These are phyloP conservation scores for Trypanosoma caninum DNA, from an alignment of 208 protist species.

Conservation along the genomic window DNA sequence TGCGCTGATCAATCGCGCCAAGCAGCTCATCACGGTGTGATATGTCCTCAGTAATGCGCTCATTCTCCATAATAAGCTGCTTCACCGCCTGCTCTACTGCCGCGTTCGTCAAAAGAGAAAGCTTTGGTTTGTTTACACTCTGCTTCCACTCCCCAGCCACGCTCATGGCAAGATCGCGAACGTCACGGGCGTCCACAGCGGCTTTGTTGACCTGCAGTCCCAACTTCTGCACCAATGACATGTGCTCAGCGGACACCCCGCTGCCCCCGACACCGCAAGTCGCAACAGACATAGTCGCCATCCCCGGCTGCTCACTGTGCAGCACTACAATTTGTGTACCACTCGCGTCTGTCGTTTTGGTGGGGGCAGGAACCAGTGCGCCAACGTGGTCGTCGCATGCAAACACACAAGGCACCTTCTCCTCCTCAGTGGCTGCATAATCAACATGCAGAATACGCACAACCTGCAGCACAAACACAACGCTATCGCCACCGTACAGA, in stretches of 20 bases:
- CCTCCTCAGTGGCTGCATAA: background rate
- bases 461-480: constrained; percentile 51
- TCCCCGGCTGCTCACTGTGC: constrained; percentile 10
- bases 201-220: constrained; percentile 44
- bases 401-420: constrained; percentile 22
- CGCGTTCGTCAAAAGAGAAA: constrained; percentile 51
- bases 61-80: constrained; percentile 53
- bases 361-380: background rate
- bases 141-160: constrained; percentile 47
- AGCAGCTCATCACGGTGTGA: constrained; percentile 48
- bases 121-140: constrained; percentile 43
- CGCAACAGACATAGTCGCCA: background rate
- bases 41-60: constrained; percentile 39
- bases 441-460: constrained; percentile 35
- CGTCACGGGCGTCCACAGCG: constrained; percentile 36
- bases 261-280: constrained; percentile 23
- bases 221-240: constrained; percentile 68
- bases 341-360: background rate
- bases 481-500: constrained; percentile 25
- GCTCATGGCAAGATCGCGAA: constrained; percentile 36
- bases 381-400: background rate
- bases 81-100: constrained; percentile 56
- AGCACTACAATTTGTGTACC: constrained; percentile 21
- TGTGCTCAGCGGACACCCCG: constrained; percentile 62
- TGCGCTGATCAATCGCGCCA: constrained; percentile 45